Base-by-base conservation (phyloP, 2,329 filamentous ascomycete species). In the Clarireedia homoeocarpa region DNA sequence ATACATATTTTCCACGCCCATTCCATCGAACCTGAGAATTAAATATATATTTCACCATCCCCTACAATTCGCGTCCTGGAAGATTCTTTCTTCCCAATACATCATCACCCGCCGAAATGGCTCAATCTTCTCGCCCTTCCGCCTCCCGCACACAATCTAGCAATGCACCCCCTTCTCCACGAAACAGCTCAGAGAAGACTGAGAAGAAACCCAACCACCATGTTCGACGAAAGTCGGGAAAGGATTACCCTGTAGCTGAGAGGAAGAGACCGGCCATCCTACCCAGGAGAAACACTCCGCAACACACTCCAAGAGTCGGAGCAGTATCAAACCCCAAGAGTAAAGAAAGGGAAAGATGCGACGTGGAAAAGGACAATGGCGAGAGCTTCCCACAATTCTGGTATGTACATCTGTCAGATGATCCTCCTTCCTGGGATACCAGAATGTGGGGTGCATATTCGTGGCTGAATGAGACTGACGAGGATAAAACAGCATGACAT, bases 301-400 rank as follows among this genome's bases (percentile, higher is more conserved):
- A 65, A 53, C 54, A 59, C 46, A 49, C 57, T 36, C 44, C 58
- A 15, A 63, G 61, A 56, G 47, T 49, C 40, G 36, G 23, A 15
- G 27, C 14, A 27, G n/a, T 15, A 49, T 42, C 27, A 45, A 51
- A 30, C 59, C 30, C 30, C 46, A 48, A 34, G 47, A 56, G 48
- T 24, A 54, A 47, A 51, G 59, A 54, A 51, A 62, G 20, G 38
- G 60, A 45, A 59, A 62, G n/a, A 60, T 63, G n/a, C 55, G 61
- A 24, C 7, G 45, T 55, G n/a, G 57, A 58, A 30, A 53, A 64
- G 27, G 66, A 83, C 54, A 81, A 83, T 65, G 74, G 80, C 55
- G 82, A 85, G 65, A 82, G 78, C 69, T 85, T 85, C 60, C 82
- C 82, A 23, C 81, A 84, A 67, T 85, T 76, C 66, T 85, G 82